Base-by-base conservation (phyloP, 495 filamentous ascomycete species). In the Penicillium crystallinum region DNA sequence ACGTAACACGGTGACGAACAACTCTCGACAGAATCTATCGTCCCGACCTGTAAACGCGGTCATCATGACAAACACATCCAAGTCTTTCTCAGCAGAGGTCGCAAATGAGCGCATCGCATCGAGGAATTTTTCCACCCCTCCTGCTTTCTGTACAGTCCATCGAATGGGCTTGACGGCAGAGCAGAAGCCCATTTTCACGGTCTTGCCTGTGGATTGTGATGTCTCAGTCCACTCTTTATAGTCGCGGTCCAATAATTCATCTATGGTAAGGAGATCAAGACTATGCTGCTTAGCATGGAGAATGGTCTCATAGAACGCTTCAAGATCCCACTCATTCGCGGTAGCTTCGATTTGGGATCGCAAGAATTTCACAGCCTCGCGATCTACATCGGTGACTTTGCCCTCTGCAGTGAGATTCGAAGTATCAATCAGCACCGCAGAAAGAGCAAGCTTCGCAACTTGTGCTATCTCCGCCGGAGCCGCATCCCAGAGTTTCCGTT, bases 201-300 rank as follows among this genome's bases (percentile, higher is more conserved):
- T 68, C 17, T 61, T 53, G 6, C 49, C 61, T 1, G 51, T 55
- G 17, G 51, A 57, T 14, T 55, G 41, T 2, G 63, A 49, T 0
- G 46, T 60, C 59, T 89, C 90, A 4, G 61, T 70, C 91, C 91
- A 98, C 50, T 86, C 79, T 70, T 98, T 98, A 69, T 93, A 98
- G 67, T 98, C 93, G 56, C 95, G 91, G 50, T 85, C 78, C 41
- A 97, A 65, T 14, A 96, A 78, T 54, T 97, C 95, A 3, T 80
- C 66, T 52, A 93, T 63, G 2, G 74, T 77, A 53, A 98, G 70
- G 3, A 67, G 55, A 46, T 80, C 80, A 39, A 97, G 77, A 46
- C 73, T 75, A 54, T 90, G 78, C 53, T 81, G 74, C 68, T 96
- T 96, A 6, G 91, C 84, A 4, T 65, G 49, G 14, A 76, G 70